These are phyloP conservation scores for Citrus maxima DNA, from an alignment of 345 rosid genomes.

Conservation along the genomic window DNA sequence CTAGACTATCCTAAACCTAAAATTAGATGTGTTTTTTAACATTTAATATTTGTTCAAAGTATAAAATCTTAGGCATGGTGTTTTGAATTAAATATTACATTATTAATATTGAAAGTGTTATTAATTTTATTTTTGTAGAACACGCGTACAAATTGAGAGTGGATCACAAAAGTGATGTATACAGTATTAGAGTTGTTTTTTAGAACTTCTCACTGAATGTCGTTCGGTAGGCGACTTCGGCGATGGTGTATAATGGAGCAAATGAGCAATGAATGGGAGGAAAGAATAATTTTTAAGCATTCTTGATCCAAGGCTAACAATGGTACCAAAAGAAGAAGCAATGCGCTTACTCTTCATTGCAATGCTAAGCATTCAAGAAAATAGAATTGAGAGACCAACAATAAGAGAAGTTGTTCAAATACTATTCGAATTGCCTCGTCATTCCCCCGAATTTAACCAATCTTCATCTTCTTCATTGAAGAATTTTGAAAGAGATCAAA, in stretches of 20 bases:
- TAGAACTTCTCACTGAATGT: slow-evolving; percentile 54
- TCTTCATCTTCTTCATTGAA: slow-evolving; percentile 30
- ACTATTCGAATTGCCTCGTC: slow-evolving; percentile 42
- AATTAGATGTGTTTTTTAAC: not conserved
- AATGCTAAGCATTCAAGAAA: slow-evolving; percentile 58
- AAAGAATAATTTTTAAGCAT: slow-evolving; percentile 40
- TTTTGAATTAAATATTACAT: not conserved
- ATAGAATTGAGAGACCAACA: slow-evolving; percentile 58
- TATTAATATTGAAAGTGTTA: not conserved
- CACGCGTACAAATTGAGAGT: slow-evolving; percentile 66
- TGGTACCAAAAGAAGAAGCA: slow-evolving; percentile 48
- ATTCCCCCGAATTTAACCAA: slow-evolving; percentile 10
- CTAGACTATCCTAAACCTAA: not conserved
- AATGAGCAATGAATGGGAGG: slow-evolving; percentile 29
- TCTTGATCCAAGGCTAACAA: slow-evolving; percentile 38
- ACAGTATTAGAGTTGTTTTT: slow-evolving; percentile 62
- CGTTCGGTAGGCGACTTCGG: slow-evolving; percentile 57
- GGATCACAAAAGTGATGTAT: slow-evolving; percentile 68
- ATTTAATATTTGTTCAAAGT: not conserved
- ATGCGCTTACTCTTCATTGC: slow-evolving; percentile 55
- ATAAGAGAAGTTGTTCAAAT: slow-evolving; percentile 75
- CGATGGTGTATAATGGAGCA: slow-evolving; percentile 63
- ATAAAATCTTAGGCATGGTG: not conserved
- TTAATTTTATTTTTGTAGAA: slow-evolving; percentile 24
- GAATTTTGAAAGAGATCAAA: slow-evolving; percentile 18